Percentiles rank a stretch among this genome's conserved stretches.
Conservation (phyloP, 768 basidiomycete genomes). For the Lanmaoa rubissima region DNA sequence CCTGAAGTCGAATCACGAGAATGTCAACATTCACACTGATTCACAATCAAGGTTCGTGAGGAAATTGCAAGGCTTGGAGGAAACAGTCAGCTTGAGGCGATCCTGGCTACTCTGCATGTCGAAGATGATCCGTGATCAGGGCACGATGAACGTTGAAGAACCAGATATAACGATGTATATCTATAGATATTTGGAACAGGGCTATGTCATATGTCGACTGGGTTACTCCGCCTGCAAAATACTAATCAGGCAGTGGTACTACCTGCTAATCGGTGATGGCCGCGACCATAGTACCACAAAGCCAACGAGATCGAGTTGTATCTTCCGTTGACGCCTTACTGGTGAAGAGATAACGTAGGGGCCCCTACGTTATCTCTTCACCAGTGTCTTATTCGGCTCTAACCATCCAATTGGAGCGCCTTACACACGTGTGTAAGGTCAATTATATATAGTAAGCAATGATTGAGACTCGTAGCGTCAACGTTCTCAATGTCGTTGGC, state of each 20-base stretch:
- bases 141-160: not conserved
- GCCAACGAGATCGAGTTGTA: no score
- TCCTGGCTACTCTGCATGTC: constrained; percentile 56
- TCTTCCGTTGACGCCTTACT: no score
- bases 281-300: no score
- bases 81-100: constrained; percentile 57
- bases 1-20: not conserved
- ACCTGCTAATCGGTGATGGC: not conserved
- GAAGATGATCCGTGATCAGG: constrained; percentile 8
- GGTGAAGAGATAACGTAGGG: no score
- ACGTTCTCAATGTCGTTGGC: not conserved
- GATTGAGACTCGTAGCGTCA: not conserved
- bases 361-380: no score
- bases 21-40: not conserved
- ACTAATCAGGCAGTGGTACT: no score
- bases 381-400: no score
- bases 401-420: no score
- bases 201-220: not conserved
- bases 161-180: not conserved
- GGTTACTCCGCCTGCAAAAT: not conserved
- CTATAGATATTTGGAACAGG: not conserved
- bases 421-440: no score
- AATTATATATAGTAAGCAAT: no score
- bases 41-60: constrained; percentile 37
- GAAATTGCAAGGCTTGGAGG: constrained; percentile 80